These are phyloP conservation scores for Calonectria fujianensis DNA, from an alignment of 2,329 filamentous ascomycete species.

Conservation along the genomic window DNA sequence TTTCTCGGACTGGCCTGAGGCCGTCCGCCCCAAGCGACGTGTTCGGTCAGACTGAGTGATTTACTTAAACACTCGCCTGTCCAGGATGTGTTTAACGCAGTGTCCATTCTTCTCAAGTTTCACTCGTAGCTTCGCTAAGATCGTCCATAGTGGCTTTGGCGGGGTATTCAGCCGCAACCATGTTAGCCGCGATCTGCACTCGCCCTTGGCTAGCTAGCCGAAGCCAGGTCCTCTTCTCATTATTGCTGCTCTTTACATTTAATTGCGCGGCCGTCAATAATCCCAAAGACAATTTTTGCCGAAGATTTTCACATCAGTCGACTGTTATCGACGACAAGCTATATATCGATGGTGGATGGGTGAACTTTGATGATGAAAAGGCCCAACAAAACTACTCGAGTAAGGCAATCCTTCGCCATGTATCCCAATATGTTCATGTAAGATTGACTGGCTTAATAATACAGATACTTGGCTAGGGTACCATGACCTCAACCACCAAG, in stretches of 20 bases:
- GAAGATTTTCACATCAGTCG: slow-evolving; percentile 74
- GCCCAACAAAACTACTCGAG: slow-evolving; percentile 70
- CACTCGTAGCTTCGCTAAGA: background rate
- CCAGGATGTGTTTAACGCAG: background rate
- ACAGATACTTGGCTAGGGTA: slow-evolving; percentile 27
- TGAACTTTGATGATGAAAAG: slow-evolving; percentile 70
- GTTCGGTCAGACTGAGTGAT: background rate
- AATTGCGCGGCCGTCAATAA: background rate
- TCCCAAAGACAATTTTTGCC: slow-evolving; percentile 64
- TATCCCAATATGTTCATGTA: accelerated
- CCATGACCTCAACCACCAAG: slow-evolving; percentile 8
- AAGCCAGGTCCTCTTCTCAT: background rate
- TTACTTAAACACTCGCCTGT: background rate
- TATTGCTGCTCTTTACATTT: background rate
- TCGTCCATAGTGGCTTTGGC: no score
- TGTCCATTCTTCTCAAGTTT: background rate
- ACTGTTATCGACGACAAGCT: slow-evolving; percentile 73
- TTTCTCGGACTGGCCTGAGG: background rate
- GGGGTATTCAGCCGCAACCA: background rate
- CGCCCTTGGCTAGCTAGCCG: background rate
- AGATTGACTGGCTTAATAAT: slow-evolving; percentile 43
- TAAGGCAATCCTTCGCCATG: slow-evolving; percentile 56
- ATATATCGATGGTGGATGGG: slow-evolving; percentile 76
- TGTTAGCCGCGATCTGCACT: background rate
- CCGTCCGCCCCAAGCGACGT: background rate